A percentile compares a stretch with the other conserved stretches of the same genome.
Evolutionary conservation across 225 moss, liverwort and hornwort species (phyloP).

Genomic region (Ulota crispa): DNA sequence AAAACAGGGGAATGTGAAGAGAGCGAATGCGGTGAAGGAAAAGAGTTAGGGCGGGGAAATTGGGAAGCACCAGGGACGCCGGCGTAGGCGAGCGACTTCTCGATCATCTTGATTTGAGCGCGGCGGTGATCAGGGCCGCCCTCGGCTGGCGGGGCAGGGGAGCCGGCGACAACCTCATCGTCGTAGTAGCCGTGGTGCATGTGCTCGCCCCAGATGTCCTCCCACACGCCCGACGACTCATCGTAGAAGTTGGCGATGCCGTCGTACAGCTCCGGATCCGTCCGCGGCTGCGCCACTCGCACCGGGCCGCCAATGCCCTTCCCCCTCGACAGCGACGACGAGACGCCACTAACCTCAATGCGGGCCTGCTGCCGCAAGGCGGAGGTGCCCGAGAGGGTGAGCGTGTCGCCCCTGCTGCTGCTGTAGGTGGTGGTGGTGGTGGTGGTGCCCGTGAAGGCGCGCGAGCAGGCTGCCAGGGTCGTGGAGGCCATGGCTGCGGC

Average conservation of each 20-base stretch:
- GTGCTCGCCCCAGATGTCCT: constrained; percentile 97
- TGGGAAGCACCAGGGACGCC: constrained; percentile 60
- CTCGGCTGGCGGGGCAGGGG: not conserved
- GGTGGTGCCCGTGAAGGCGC: not conserved
- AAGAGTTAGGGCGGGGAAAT: not conserved
- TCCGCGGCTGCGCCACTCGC: constrained; percentile 51
- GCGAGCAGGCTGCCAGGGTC: not conserved
- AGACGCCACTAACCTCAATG: not conserved
- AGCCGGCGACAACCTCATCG: constrained; percentile 15
- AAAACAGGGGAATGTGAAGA: not conserved
- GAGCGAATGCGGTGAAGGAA: not conserved
- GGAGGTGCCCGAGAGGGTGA: not conserved
- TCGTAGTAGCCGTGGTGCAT: constrained; percentile 98
- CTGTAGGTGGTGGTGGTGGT: no score
- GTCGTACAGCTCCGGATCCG: constrained; percentile 78
- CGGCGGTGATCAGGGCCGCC: constrained; percentile 46
- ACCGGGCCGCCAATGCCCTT: not conserved
- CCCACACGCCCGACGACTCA: constrained; percentile 87
- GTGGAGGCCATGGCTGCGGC: constrained; percentile 16
- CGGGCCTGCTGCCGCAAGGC: constrained; percentile 8
- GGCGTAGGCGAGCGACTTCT: constrained; percentile 80
- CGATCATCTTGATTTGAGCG: constrained; percentile 94
- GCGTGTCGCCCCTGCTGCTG: not conserved
- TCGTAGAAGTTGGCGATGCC: constrained; percentile 97
- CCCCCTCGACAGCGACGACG: not conserved